A percentile compares a stretch with the other conserved stretches of the same genome.
Conservation (phyloP, 2,329 filamentous ascomycete species). For the Diaporthe humulicola region DNA sequence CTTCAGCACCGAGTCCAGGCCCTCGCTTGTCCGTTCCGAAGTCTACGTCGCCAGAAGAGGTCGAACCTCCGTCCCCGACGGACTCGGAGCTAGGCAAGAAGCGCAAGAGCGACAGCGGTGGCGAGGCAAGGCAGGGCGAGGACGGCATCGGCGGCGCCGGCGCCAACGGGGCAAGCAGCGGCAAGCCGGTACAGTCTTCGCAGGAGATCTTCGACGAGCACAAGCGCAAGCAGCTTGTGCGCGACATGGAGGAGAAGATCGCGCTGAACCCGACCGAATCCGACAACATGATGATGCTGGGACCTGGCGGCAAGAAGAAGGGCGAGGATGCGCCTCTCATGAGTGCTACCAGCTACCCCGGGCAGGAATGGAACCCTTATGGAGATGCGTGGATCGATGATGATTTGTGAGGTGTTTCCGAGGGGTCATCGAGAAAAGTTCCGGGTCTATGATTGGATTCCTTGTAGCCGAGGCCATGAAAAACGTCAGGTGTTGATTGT, state of each 20-base stretch:
- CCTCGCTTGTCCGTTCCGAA: conserved; percentile 40
- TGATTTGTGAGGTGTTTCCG: conserved; percentile 38
- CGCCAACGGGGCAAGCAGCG: conserved; percentile 24
- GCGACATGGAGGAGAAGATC: conserved; percentile 68
- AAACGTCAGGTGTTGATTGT: not conserved
- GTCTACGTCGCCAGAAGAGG: not conserved
- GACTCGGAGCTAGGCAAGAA: conserved; percentile 52
- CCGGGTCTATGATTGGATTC: no score
- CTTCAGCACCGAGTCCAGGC: conserved; percentile 14
- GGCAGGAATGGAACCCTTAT: conserved; percentile 78
- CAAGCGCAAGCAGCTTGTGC: conserved; percentile 58
- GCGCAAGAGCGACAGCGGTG: conserved; percentile 27
- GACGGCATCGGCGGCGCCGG: conserved; percentile 33
- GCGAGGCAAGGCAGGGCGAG: not conserved
- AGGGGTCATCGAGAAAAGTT: no score
- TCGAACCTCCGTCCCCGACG: not conserved
- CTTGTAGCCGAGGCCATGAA: not conserved
- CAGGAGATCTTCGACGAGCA: conserved; percentile 57
- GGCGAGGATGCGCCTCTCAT: conserved; percentile 66
- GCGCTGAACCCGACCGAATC: conserved; percentile 52
- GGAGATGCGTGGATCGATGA: conserved; percentile 47
- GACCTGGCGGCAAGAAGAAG: conserved; percentile 50
- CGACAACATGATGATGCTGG: conserved; percentile 44
- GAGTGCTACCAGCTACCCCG: conserved; percentile 77
- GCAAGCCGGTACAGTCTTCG: conserved; percentile 45